Evolutionary conservation across 331 rosid genomes (phyloP).

Genomic region (Saraca asoca): DNA sequence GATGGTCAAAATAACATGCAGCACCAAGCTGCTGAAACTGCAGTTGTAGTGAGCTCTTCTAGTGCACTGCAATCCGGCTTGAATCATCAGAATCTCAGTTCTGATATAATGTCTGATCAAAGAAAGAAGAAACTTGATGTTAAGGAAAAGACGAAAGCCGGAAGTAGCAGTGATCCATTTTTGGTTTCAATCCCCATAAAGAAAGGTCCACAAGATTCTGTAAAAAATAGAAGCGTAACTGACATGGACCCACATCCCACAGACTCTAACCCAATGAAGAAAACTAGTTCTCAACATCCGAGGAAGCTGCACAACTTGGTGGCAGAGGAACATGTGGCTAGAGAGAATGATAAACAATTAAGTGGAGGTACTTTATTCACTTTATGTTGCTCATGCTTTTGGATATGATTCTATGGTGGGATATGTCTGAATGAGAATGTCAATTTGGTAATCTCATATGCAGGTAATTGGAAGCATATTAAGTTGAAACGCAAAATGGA

Average conservation of each 20-base stretch:
- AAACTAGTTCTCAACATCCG: constrained; percentile 40
- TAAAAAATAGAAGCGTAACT: constrained; percentile 41
- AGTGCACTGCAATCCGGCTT: constrained; percentile 43
- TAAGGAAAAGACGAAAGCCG: constrained; percentile 36
- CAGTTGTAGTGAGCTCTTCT: constrained; percentile 36
- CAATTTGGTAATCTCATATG: constrained; percentile 19
- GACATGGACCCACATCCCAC: constrained; percentile 38
- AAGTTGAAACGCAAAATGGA: constrained; percentile 53
- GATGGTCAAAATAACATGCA: constrained; percentile 43
- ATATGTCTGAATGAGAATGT: constrained; percentile 20
- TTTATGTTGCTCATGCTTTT: neutral
- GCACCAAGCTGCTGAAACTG: constrained; percentile 44
- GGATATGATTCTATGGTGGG: too few relatives aligned
- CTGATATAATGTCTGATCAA: constrained; percentile 39
- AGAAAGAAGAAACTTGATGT: constrained; percentile 48
- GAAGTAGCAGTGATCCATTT: constrained; percentile 32
- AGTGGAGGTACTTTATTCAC: constrained; percentile 50
- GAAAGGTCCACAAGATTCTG: constrained; percentile 38
- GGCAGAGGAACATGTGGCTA: constrained; percentile 46
- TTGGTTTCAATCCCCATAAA: constrained; percentile 35
- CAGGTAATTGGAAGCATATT: constrained; percentile 52
- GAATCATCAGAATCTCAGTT: constrained; percentile 36
- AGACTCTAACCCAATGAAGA: constrained; percentile 47
- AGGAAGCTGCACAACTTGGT: constrained; percentile 39
- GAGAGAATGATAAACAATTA: constrained; percentile 46